Percentiles rank a stretch among this genome's conserved stretches.
Conservation (phyloP, 805 yeast genomes). For the Yamadazyma sp. region DNA sequence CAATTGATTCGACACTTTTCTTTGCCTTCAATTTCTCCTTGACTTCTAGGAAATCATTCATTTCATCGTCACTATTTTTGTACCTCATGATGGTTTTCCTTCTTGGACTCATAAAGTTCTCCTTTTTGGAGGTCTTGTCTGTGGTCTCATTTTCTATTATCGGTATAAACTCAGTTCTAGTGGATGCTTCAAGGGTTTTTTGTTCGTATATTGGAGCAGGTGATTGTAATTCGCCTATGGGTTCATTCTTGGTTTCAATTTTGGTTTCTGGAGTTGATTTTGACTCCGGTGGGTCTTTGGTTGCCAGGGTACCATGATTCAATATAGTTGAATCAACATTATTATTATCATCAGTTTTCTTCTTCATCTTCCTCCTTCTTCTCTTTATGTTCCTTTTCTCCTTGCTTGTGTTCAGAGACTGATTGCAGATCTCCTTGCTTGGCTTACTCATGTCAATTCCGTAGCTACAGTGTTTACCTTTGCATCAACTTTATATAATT, state of each 20-base stretch:
- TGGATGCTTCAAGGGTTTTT: too few relatives aligned
- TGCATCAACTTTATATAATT: too few relatives aligned
- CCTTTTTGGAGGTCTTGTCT: not conserved
- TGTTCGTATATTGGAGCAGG: too few relatives aligned
- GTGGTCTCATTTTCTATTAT: not conserved
- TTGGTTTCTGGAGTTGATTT: not conserved
- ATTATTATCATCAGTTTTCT: too few relatives aligned
- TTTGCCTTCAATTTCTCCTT: slow-evolving; percentile 24
- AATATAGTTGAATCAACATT: too few relatives aligned
- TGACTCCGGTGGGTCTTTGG: not conserved
- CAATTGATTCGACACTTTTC: not conserved
- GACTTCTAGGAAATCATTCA: slow-evolving; percentile 18
- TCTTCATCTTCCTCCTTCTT: not conserved
- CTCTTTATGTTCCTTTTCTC: too few relatives aligned
- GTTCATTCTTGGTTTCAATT: not conserved
- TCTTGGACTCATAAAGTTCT: slow-evolving; percentile 28
- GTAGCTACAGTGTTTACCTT: too few relatives aligned
- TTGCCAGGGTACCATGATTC: not conserved
- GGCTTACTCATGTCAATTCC: too few relatives aligned
- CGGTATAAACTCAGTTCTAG: not conserved
- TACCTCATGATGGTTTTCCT: slow-evolving; percentile 38
- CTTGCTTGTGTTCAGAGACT: too few relatives aligned
- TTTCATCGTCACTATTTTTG: slow-evolving; percentile 26
- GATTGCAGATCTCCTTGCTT: too few relatives aligned
- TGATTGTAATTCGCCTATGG: too few relatives aligned